Evolutionary conservation across 2,329 filamentous ascomycete species (phyloP).

Genomic region (Juglanconis oblonga): DNA sequence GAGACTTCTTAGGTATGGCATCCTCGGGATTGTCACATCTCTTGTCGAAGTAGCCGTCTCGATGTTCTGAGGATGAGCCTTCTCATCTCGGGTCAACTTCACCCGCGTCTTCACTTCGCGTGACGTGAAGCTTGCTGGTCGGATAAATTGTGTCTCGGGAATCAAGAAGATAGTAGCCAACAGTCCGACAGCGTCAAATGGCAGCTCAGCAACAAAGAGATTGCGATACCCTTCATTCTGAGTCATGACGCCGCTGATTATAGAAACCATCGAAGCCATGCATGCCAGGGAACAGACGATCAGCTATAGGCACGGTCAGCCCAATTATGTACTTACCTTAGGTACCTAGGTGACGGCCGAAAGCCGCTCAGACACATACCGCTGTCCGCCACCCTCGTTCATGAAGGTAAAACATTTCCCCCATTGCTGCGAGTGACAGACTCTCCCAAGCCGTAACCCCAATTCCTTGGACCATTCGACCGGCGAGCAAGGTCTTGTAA

Average conservation of each 20-base stretch:
- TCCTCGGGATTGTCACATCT: not conserved
- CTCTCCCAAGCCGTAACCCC: slow-evolving; percentile 32
- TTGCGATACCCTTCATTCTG: slow-evolving; percentile 26
- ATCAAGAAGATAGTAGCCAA: slow-evolving; percentile 26
- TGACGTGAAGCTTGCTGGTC: not conserved
- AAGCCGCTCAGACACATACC: slow-evolving; percentile 4
- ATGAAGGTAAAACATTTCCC: slow-evolving; percentile 33
- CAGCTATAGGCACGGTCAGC: not conserved
- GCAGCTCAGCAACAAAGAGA: slow-evolving; percentile 28
- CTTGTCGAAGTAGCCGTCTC: not conserved
- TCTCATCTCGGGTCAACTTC: not conserved
- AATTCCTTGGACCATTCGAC: slow-evolving; percentile 30
- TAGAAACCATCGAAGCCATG: slow-evolving; percentile 27
- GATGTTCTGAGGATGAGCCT: not conserved
- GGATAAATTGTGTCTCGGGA: slow-evolving; percentile 27
- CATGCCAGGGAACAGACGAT: slow-evolving; percentile 30
- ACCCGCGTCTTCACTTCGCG: not conserved
- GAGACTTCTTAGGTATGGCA: slow-evolving; percentile 10
- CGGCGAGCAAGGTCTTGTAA: slow-evolving; percentile 31
- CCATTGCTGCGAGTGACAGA: slow-evolving; percentile 29
- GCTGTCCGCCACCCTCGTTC: slow-evolving; percentile 29
- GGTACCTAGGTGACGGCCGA: too few relatives aligned
- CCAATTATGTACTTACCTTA: not conserved
- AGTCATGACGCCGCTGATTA: slow-evolving; percentile 27
- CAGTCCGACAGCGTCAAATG: slow-evolving; percentile 26